Evolutionary conservation across 2,329 filamentous ascomycete genomes (phyloP), one percentile per base, ranked within the genome.

Genomic region (Diaporthe citri): DNA sequence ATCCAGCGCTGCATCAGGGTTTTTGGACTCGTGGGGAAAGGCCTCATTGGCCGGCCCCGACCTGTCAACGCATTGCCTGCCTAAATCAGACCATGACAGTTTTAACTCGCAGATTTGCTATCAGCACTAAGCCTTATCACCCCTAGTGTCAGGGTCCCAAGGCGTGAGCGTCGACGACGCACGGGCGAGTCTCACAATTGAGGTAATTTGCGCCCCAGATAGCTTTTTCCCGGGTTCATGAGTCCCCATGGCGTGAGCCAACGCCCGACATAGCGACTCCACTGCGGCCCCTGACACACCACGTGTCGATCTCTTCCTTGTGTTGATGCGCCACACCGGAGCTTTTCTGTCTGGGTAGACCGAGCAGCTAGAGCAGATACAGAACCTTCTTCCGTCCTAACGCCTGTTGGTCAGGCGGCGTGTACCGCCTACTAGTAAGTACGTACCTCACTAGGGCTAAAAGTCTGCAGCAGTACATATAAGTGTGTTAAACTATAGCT

Each of bases 131-230:
- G 25, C 31, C 70, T 39, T 51, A 46, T 46, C 57, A 31, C 10
- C 70, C 69, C 43, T 72, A 31, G 39, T 46, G 36, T 31, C 25
- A 72, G 34, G 70, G 70, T 52, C 57, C 46, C 41, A 25, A 31
- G 60, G 25, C 41, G 57, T 69, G 71, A 31, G 36, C 36, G 36
- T 1, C 71, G 57, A 34, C 7, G 41, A 12, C 57, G 57, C 71
- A 64, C 71, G 71, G 64, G 71, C 39, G 71, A 56, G 36, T n/a
- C 64, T 72, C 71, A 72, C 28, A 72, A 72, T 72, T 57, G 62
- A 46, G 71, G 71, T 56, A 64, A 72, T 72, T 62, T 72, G 71
- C 71, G 57, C 46, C 59, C 51, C 71, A 64, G 57, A 56, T 64
- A 41, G 71, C 46, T 46, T 64, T 64, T 36, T 55, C 34, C 71